These are phyloP conservation scores for Penicillium soppii DNA, from an alignment of 495 filamentous ascomycete species.

Conservation along the genomic window DNA sequence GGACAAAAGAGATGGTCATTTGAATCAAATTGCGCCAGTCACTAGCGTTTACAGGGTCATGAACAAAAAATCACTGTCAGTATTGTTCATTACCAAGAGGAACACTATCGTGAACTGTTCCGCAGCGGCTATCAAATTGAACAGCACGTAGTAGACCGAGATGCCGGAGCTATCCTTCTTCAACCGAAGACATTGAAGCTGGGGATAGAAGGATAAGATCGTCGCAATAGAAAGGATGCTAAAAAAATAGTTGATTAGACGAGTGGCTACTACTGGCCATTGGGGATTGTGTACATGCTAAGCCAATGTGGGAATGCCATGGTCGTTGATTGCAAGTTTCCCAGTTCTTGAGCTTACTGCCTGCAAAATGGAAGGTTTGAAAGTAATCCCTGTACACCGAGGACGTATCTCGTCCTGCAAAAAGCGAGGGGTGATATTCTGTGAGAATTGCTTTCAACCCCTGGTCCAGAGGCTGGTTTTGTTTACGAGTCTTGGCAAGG, in stretches of 20 bases:
- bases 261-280: neutral
- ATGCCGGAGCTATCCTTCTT: conserved; percentile 6
- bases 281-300: neutral
- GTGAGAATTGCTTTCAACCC: too few relatives aligned
- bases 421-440: too few relatives aligned
- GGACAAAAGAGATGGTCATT: neutral
- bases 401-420: too few relatives aligned
- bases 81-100: neutral
- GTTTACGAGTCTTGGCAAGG: too few relatives aligned
- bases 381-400: too few relatives aligned
- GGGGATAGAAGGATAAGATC: conserved; percentile 21
- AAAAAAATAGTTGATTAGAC: neutral
- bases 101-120: conserved; percentile 7
- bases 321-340: too few relatives aligned
- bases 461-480: too few relatives aligned
- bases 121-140: conserved; percentile 6
- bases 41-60: neutral
- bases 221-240: conserved; percentile 1
- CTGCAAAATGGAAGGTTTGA: too few relatives aligned
- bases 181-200: conserved; percentile 10
- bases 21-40: conserved; percentile 14
- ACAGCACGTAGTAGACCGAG: conserved; percentile 24
- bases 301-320: neutral
- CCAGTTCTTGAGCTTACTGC: too few relatives aligned
- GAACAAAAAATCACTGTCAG: neutral